These are phyloP conservation scores for Breviolum minutum DNA, from an alignment of 73 alveolate species.

Conservation along the genomic window DNA sequence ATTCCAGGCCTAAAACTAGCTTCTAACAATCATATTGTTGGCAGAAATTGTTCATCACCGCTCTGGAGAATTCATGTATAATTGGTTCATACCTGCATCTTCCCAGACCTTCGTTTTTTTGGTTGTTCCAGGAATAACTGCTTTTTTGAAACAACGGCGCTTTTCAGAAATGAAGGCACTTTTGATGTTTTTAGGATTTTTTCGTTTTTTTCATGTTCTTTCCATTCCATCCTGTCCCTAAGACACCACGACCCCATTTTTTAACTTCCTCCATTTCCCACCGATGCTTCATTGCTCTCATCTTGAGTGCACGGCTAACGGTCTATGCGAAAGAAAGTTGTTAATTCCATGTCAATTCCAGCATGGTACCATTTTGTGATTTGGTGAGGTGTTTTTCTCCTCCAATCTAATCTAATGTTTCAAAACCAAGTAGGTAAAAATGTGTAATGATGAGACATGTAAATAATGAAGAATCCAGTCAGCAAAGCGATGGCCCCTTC, in stretches of 20 bases:
- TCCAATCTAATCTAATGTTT: background rate
- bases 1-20: too few species aligned
- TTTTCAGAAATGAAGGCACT: background rate
- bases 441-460: background rate
- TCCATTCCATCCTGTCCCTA: background rate
- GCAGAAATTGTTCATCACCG: too few species aligned
- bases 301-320: too few species aligned
- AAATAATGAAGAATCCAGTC: background rate
- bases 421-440: background rate
- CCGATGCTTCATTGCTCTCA: too few species aligned
- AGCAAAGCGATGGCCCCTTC: background rate
- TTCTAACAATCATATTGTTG: too few species aligned
- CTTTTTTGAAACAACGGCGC: background rate
- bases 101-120: background rate
- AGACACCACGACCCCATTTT: background rate
- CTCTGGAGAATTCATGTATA: too few species aligned
- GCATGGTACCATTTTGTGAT: background rate
- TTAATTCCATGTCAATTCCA: background rate
- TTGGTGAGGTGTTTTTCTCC: background rate
- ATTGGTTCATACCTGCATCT: too few species aligned
- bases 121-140: background rate
- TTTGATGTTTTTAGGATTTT: background rate
- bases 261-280: background rate
- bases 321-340: background rate
- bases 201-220: background rate